These are phyloP conservation scores for Poteriospumella lacustris DNA, from an alignment of 108 stramenopile genomes.

Conservation along the genomic window DNA sequence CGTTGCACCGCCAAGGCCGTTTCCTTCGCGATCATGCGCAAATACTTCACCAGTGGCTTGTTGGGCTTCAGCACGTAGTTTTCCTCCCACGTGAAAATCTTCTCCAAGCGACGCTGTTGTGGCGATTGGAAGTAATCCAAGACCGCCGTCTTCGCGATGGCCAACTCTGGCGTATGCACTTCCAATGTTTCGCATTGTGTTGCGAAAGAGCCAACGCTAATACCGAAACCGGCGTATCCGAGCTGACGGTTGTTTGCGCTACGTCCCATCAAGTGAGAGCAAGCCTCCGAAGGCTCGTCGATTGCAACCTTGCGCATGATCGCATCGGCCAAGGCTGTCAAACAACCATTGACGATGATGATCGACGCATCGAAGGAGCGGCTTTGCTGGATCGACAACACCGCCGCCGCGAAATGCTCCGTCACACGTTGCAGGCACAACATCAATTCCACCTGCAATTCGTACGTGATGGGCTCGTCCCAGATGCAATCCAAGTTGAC, in stretches of 20 bases:
- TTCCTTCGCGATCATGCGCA: constrained; percentile 34
- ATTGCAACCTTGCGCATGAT: constrained; percentile 33
- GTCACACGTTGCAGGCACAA: constrained; percentile 29
- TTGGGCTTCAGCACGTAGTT: background rate
- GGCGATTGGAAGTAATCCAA: constrained; percentile 37
- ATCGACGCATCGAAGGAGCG: constrained; percentile 31
- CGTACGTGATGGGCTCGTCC: constrained; percentile 34
- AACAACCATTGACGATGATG: constrained; percentile 33
- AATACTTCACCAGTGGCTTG: constrained; percentile 31
- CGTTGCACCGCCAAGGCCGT: constrained; percentile 5
- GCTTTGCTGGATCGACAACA: constrained; percentile 32
- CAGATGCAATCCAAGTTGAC: constrained; percentile 31
- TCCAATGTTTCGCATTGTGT: constrained; percentile 39
- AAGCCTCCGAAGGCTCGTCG: constrained; percentile 34
- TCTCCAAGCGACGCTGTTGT: constrained; percentile 21
- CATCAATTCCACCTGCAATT: constrained; percentile 34
- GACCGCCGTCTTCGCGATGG: constrained; percentile 31
- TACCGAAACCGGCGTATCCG: constrained; percentile 26
- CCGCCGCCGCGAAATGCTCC: constrained; percentile 42
- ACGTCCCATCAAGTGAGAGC: constrained; percentile 31
- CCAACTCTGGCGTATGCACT: constrained; percentile 33
- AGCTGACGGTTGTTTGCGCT: constrained; percentile 30
- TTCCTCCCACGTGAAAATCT: constrained; percentile 39
- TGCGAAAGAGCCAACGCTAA: constrained; percentile 34
- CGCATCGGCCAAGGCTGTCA: constrained; percentile 32